These are phyloP conservation scores for Graphiopsis chlorocephala DNA, from an alignment of 2,329 filamentous ascomycete species.

Conservation along the genomic window DNA sequence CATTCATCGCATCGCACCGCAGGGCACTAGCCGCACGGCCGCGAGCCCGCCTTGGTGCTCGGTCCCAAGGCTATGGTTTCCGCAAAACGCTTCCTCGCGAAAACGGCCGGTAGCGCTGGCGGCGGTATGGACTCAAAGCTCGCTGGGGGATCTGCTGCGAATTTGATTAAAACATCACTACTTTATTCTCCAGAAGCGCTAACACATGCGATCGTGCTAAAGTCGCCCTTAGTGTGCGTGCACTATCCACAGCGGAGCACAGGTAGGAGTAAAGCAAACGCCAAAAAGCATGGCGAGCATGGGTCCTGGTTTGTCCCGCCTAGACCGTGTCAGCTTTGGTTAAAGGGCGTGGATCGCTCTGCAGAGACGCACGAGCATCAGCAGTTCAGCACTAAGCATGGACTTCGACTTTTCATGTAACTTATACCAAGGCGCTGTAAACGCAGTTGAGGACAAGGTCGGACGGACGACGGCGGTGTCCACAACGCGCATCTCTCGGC, in stretches of 20 bases:
- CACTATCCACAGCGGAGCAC: not conserved
- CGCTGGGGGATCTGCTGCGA: not conserved
- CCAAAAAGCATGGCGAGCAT: not conserved
- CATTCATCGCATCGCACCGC: not conserved
- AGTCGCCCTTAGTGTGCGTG: not conserved
- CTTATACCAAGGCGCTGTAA: not conserved
- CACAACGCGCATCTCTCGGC: not conserved
- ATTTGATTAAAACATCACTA: not conserved
- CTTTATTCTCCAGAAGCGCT: not conserved
- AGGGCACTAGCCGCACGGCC: not conserved
- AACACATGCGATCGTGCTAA: not conserved
- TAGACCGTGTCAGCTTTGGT: not conserved
- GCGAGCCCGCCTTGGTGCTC: not conserved
- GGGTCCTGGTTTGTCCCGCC: not conserved
- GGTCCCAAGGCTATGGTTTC: not conserved
- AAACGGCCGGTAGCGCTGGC: not conserved
- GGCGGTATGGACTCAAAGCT: too few relatives aligned
- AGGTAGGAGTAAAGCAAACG: not conserved
- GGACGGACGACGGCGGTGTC: not conserved
- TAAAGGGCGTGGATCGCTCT: not conserved
- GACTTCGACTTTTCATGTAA: not conserved
- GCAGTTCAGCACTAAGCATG: not conserved
- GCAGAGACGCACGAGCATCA: not conserved
- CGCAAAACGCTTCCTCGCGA: not conserved
- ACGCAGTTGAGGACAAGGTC: not conserved